Evolutionary conservation across 208 protist genomes (phyloP).

Genomic region (Sergeia podlipaevii): DNA sequence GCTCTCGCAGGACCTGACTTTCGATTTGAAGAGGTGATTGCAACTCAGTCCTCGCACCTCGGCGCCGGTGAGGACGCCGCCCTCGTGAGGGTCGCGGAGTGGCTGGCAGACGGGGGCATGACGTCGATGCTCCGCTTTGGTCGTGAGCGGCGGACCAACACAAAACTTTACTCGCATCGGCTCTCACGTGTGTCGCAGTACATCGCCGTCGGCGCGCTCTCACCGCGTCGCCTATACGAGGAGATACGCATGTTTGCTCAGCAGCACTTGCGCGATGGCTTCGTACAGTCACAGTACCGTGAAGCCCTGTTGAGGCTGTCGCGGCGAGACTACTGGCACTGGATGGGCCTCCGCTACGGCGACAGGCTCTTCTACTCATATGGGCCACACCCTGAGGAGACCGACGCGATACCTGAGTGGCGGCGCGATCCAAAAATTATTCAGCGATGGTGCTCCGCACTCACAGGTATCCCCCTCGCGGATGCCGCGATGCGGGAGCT

Average conservation of each 20-base stretch:
- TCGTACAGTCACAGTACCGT: slow-evolving; percentile 77
- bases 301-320: slow-evolving; percentile 76
- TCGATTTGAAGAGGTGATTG: slow-evolving; percentile 64
- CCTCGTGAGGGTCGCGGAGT: slow-evolving; percentile 47
- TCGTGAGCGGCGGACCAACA: slow-evolving; percentile 63
- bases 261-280: slow-evolving; percentile 54
- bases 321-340: slow-evolving; percentile 88
- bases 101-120: slow-evolving; percentile 61
- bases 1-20: slow-evolving; percentile 32
- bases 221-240: slow-evolving; percentile 77
- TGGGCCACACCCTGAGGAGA: slow-evolving; percentile 77
- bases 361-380: slow-evolving; percentile 77
- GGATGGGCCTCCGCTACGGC: slow-evolving; percentile 82
- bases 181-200: slow-evolving; percentile 79
- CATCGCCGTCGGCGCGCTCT: slow-evolving; percentile 66
- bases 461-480: slow-evolving; percentile 86
- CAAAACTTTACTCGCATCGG: slow-evolving; percentile 80
- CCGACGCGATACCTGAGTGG: slow-evolving; percentile 68
- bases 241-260: slow-evolving; percentile 50
- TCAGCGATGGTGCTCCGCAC: slow-evolving; percentile 76
- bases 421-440: slow-evolving; percentile 78
- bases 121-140: slow-evolving; percentile 73
- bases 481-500: slow-evolving; percentile 89
- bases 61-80: slow-evolving; percentile 61
- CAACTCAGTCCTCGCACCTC: slow-evolving; percentile 67